A percentile compares a stretch with the other conserved stretches of the same genome.
Conservation (phyloP, 2,329 filamentous ascomycete species). For the Aspergillus caelatus region DNA sequence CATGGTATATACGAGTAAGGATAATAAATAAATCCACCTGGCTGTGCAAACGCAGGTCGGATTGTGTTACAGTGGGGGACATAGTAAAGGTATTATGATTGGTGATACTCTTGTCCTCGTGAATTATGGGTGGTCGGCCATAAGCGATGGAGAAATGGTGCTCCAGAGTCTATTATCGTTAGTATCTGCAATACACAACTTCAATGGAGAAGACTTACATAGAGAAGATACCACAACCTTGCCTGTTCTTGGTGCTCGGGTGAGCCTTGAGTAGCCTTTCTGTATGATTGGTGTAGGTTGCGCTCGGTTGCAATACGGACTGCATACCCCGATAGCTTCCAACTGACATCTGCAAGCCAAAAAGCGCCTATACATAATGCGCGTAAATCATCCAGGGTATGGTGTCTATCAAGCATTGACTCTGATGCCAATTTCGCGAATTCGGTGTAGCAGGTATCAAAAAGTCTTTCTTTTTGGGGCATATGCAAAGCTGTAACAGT, state of each 20-base stretch:
- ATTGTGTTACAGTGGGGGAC: constrained; percentile 34
- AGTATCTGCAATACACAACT: constrained; percentile 6
- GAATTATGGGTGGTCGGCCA: constrained; percentile 48
- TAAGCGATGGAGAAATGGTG: constrained; percentile 51
- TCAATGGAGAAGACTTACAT: constrained; percentile 33
- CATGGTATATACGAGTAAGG: constrained; percentile 48
- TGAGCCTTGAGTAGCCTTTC: constrained; percentile 42
- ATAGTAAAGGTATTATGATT: constrained; percentile 40
- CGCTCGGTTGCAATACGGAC: constrained; percentile 48
- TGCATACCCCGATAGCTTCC: constrained; percentile 49
- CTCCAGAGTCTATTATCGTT: constrained; percentile 38
- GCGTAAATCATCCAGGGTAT: constrained; percentile 55
- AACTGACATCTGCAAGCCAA: constrained; percentile 58
- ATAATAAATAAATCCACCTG: constrained; percentile 50
- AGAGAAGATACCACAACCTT: constrained; percentile 46
- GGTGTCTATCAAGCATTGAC: constrained; percentile 56
- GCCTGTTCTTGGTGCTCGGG: constrained; percentile 42
- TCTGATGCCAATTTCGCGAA: constrained; percentile 56
- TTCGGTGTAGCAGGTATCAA: constrained; percentile 55
- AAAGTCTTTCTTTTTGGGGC: constrained; percentile 48
- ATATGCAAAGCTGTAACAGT: constrained; percentile 56
- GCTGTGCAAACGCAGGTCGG: constrained; percentile 42
- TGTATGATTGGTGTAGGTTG: constrained; percentile 47
- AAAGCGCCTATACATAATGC: constrained; percentile 59
- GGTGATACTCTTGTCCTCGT: constrained; percentile 41